Conservation (phyloP, 1,284 basidiomycete genomes). For the Dichomitus squalens region DNA sequence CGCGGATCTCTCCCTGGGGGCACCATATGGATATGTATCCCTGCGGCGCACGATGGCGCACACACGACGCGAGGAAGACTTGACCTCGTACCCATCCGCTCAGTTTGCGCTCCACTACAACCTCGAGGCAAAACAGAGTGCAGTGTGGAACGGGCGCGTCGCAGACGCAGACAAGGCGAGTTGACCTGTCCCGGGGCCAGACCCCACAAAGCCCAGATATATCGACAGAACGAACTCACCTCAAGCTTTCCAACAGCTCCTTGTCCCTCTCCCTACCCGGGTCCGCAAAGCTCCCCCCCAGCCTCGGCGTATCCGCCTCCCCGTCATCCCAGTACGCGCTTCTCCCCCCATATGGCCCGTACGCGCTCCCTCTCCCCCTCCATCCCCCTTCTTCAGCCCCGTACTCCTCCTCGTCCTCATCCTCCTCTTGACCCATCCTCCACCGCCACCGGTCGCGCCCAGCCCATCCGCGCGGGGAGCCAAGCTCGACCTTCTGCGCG, state of each 20-base stretch:
- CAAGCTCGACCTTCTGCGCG: conserved; percentile 46
- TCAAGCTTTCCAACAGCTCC: conserved; percentile 59
- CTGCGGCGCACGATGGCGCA: too few species aligned
- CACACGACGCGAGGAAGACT: neutral
- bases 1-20: too few species aligned
- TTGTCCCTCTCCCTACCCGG: conserved; percentile 50
- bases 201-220: too few species aligned
- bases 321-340: conserved; percentile 35
- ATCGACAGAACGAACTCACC: conserved; percentile 39
- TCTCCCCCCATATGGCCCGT: conserved; percentile 22
- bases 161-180: neutral
- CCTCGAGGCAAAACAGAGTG: too few species aligned
- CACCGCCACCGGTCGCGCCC: conserved; percentile 13
- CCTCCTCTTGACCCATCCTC: conserved; percentile 32
- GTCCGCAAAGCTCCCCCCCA: conserved; percentile 36
- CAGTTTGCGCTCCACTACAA: too few species aligned
- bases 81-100: too few species aligned
- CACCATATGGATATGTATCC: too few species aligned
- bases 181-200: too few species aligned
- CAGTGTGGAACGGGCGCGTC: too few species aligned
- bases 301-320: conserved; percentile 56
- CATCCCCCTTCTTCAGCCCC: conserved; percentile 20
- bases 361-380: conserved; percentile 24
- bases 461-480: conserved; percentile 13
- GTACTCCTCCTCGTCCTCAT: neutral